These are phyloP conservation scores for Reutealis trisperma DNA, from an alignment of 345 rosid genomes.

Conservation along the genomic window DNA sequence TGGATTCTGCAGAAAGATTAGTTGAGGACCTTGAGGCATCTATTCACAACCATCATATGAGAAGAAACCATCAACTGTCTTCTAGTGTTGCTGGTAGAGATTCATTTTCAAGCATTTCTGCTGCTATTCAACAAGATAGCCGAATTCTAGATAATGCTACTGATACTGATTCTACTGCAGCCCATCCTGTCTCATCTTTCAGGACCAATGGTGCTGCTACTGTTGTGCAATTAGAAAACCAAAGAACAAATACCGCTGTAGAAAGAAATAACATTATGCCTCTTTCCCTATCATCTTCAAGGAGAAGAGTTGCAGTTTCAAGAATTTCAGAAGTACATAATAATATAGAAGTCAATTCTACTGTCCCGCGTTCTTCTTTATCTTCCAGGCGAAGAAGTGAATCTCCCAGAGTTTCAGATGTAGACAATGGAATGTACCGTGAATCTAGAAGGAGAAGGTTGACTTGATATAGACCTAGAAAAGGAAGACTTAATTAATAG, in stretches of 20 bases:
- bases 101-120: constrained; percentile 23
- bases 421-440: background rate
- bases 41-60: constrained; percentile 31
- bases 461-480: background rate
- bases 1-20: constrained; percentile 43
- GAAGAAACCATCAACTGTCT: constrained; percentile 33
- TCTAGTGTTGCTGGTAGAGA: constrained; percentile 26
- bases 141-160: constrained; percentile 25
- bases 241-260: background rate
- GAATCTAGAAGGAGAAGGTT: constrained; percentile 20
- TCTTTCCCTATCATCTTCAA: constrained; percentile 6
- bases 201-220: constrained; percentile 24
- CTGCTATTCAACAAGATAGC: constrained; percentile 20
- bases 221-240: constrained; percentile 4
- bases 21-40: constrained; percentile 39
- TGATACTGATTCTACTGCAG: constrained; percentile 21
- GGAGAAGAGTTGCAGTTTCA: constrained; percentile 8
- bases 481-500: background rate
- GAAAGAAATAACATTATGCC: background rate
- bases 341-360: constrained; percentile 4
- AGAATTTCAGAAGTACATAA: constrained; percentile 6
- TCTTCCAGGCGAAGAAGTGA: constrained; percentile 16
- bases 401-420: constrained; percentile 9
- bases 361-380: background rate
- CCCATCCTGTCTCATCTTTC: constrained; percentile 16